phyloP scores from a whole-genome alignment of 140 eudicot species.

The Cichorium intybus region DNA sequence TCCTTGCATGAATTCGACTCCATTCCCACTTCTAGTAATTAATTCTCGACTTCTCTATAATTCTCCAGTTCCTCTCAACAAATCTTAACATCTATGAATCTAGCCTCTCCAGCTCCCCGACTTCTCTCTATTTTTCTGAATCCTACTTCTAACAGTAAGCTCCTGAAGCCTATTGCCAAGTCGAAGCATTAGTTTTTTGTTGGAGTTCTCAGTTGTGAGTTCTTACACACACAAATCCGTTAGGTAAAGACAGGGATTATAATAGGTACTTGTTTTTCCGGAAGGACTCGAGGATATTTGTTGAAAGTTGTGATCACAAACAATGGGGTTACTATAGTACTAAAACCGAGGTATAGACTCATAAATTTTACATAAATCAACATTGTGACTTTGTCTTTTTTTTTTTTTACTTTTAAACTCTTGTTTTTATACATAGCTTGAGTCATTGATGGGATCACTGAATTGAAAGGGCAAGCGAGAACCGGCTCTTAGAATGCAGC shows the following conservation, averaged over 20 bases:
- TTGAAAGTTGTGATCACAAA: slow-evolving; percentile 69
- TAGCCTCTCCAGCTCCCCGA: too few species aligned
- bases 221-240: slow-evolving; percentile 65
- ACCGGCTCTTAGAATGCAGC: slow-evolving; percentile 71
- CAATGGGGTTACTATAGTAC: slow-evolving; percentile 84
- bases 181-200: too few species aligned
- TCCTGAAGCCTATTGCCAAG: too few species aligned
- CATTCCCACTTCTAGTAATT: too few species aligned
- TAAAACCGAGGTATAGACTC: slow-evolving; percentile 62
- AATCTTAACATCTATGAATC: too few species aligned
- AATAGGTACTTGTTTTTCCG: slow-evolving; percentile 89
- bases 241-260: slow-evolving; percentile 85
- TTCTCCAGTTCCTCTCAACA: too few species aligned
- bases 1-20: too few species aligned
- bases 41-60: too few species aligned
- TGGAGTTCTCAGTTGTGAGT: too few species aligned
- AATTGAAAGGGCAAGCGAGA: slow-evolving; percentile 78
- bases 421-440: slow-evolving; percentile 48
- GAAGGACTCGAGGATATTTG: slow-evolving; percentile 65
- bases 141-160: too few species aligned
- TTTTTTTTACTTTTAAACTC: background rate
- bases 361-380: background rate
- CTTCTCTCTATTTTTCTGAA: too few species aligned
- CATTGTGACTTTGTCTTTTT: background rate
- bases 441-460: slow-evolving; percentile 69